Evolutionary conservation across 805 yeast genomes (phyloP).

Genomic region (Jamesozyma gamospora): DNA sequence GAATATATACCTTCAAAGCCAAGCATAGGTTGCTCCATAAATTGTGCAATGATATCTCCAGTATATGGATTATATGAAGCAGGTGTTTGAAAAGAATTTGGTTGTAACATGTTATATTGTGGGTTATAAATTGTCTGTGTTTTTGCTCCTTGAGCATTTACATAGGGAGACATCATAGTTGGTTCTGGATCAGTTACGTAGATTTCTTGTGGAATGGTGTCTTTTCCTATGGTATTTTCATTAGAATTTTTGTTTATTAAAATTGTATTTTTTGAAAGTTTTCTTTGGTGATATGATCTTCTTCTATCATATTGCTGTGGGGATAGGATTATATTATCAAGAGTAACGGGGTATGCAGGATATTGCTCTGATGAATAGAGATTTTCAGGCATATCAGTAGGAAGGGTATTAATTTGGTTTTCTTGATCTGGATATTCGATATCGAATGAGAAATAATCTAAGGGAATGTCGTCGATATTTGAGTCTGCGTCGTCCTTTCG

Average conservation of each 20-base stretch:
- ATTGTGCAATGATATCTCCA: constrained; percentile 7
- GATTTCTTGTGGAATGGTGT: background rate
- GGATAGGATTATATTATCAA: background rate
- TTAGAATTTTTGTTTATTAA: background rate
- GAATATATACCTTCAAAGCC: constrained; percentile 8
- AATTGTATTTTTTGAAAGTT: background rate
- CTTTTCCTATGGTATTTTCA: background rate
- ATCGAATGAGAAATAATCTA: constrained; percentile 50
- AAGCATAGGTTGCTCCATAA: constrained; percentile 6
- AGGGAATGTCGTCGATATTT: constrained; percentile 49
- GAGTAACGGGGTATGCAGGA: background rate
- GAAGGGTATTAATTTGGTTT: background rate
- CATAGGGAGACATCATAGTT: background rate
- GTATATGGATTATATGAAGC: constrained; percentile 4
- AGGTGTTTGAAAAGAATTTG: background rate
- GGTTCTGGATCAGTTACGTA: background rate
- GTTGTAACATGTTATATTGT: constrained; percentile 1
- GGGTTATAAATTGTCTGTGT: background rate
- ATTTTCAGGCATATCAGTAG: background rate
- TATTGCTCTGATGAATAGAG: background rate
- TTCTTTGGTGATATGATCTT: background rate
- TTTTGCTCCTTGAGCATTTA: background rate
- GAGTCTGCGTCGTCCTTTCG: background rate
- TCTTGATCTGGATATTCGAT: constrained; percentile 27
- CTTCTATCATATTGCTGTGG: background rate